A percentile compares a stretch with the other conserved stretches of the same genome.
Conservation (phyloP, 2,329 filamentous ascomycete species). For the Arthrobotrys megalospora region DNA sequence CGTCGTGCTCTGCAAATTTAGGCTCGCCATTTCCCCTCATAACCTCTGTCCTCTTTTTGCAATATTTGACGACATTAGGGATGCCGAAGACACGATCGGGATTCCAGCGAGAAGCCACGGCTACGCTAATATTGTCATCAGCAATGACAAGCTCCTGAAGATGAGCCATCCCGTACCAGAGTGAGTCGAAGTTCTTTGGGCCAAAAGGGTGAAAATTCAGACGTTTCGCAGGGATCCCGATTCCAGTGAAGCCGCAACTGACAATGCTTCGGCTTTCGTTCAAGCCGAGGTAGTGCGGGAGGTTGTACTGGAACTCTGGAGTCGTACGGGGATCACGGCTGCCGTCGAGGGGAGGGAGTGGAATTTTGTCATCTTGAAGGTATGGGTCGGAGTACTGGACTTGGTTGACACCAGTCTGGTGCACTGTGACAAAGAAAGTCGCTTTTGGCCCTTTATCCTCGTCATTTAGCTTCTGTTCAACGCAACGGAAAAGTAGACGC, state of each 20-base stretch:
- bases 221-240: conserved; percentile 39
- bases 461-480: conserved; percentile 45
- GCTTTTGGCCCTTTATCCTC: conserved; percentile 43
- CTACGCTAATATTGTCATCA: conserved; percentile 41
- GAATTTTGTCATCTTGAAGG: conserved; percentile 32
- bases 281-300: conserved; percentile 48
- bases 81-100: conserved; percentile 6
- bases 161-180: conserved; percentile 57
- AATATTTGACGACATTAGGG: conserved; percentile 19
- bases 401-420: conserved; percentile 56
- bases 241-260: conserved; percentile 41
- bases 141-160: conserved; percentile 46
- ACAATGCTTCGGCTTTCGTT: conserved; percentile 44
- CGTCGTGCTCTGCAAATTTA: conserved; percentile 46
- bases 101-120: not conserved
- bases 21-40: conserved; percentile 47
- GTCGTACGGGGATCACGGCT: conserved; percentile 43
- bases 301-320: conserved; percentile 49
- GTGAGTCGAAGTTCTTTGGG: conserved; percentile 42
- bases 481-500: conserved; percentile 50
- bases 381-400: conserved; percentile 53
- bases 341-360: conserved; percentile 46
- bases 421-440: conserved; percentile 56
- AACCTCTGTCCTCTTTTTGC: conserved; percentile 20
- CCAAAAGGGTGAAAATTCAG: conserved; percentile 54